Base-by-base conservation (phyloP, 306 rosid genomes). In the Clitoria ternatea region DNA sequence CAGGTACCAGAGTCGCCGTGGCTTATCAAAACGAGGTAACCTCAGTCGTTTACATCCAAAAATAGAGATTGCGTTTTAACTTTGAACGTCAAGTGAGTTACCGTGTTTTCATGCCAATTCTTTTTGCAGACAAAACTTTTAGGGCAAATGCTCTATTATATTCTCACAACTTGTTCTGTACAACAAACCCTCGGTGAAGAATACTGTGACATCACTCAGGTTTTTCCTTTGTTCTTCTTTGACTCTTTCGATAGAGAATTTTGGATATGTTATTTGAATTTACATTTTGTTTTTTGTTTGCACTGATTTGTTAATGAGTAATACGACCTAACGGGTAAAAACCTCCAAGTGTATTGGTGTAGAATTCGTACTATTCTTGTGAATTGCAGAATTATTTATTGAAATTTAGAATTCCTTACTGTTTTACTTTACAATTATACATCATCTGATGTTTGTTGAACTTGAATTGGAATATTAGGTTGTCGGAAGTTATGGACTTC, bases 161-260 rank as follows among this genome's bases (percentile, higher is more conserved):
- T 91, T 9, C 80, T 91, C 67, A 95, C 99, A 4, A 95, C 99
- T 3, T 97, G 99, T 20, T 91, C 99, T 0, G 99, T 97, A 35
- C 96, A 89, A 69, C 99, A 95, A 75, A 95, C 97, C 9, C 84
- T 95, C 12, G 99, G 99, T 15, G 99, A 95, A 81, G 99, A 95
- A 82, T 91, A 95, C 79, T 95, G 99, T 66, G 99, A 91, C 66
- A 85, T 91, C 40, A 95, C 89, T 63, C 96, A 95, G 97, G 97
- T 94, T 76, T n/a, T n/a, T n/a, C n/a, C n/a, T n/a, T 45, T 30
- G 29, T 47, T 9, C 44, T 48, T 10, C 29, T 49, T 50, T 20
- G 20, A 63, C 5, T n/a, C n/a, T 8, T 35, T 36, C n/a, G 18
- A 3, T 52, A 29, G 30, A 10, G 66, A 44, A 40, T 19, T n/a